Conservation (phyloP, 2,329 filamentous ascomycete genomes). For the Colletotrichum brevisporum region DNA sequence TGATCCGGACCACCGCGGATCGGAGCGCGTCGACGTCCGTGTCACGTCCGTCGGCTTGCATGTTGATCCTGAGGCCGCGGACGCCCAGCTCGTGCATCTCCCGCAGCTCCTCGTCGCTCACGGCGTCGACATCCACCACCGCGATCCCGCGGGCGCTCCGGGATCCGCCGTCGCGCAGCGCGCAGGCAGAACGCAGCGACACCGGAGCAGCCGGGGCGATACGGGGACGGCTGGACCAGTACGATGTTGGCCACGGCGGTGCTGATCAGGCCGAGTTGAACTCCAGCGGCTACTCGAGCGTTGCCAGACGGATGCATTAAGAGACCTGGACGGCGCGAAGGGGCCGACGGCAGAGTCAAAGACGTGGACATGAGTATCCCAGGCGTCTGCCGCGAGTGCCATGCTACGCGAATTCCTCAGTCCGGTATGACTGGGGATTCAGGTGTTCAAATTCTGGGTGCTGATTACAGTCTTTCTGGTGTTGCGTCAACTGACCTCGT, state of each 20-base stretch:
- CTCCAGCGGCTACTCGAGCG: slow-evolving; percentile 1
- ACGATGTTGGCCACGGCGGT: slow-evolving; percentile 23
- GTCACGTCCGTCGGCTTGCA: slow-evolving; percentile 5
- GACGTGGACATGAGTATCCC: slow-evolving; percentile 39
- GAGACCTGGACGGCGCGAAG: slow-evolving; percentile 11
- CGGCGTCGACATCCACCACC: slow-evolving; percentile 1
- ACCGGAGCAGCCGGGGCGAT: slow-evolving; percentile 20
- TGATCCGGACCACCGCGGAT: not conserved
- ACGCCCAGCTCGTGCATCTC: not conserved
- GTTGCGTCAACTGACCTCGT: not conserved
- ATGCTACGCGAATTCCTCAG: not conserved
- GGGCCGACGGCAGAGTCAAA: slow-evolving; percentile 32
- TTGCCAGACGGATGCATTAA: too few species aligned
- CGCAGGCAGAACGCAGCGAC: not conserved
- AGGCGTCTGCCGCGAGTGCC: slow-evolving; percentile 1
- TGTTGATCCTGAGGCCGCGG: slow-evolving; percentile 13
- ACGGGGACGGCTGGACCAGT: slow-evolving; percentile 20
- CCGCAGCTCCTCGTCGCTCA: slow-evolving; percentile 1
- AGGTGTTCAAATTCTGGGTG: not conserved
- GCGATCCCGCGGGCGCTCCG: slow-evolving; percentile 3
- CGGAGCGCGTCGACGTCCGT: slow-evolving; percentile 10
- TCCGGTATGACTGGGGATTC: not conserved
- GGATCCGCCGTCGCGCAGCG: not conserved
- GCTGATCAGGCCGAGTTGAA: slow-evolving; percentile 9
- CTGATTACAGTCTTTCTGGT: not conserved